phyloP scores from a whole-genome alignment of 2,329 filamentous ascomycete genomes.

The Diaporthe vexans region DNA sequence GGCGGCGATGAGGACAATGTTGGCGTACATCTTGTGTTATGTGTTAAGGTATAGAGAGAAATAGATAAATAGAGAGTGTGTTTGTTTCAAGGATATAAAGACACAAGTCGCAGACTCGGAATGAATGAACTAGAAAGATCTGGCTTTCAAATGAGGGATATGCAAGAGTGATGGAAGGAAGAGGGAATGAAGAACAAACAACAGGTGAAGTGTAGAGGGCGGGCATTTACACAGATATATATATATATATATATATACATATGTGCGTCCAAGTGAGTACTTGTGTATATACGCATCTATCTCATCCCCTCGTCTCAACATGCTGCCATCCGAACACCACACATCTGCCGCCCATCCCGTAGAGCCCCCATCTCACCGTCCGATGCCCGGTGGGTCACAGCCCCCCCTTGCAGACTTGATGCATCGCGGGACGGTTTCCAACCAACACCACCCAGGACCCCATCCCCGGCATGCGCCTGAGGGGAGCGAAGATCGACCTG shows the following conservation, averaged over 20 bases:
- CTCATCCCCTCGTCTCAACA: neutral
- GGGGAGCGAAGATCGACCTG: neutral
- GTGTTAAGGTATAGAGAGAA: neutral
- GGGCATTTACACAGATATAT: neutral
- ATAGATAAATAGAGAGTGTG: neutral
- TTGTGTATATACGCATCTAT: neutral
- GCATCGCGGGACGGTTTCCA: neutral
- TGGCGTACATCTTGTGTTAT: slow-evolving; percentile 37
- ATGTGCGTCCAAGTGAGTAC: neutral
- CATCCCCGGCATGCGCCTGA: neutral
- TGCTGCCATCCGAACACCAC: neutral
- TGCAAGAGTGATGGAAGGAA: neutral
- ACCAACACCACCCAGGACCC: neutral
- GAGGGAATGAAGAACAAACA: slow-evolving; percentile 3
- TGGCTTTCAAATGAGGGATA: neutral
- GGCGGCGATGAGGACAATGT: slow-evolving; percentile 37
- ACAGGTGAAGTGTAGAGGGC: neutral
- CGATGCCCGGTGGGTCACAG: neutral
- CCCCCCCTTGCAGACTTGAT: neutral
- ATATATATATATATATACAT: slow-evolving; percentile 15
- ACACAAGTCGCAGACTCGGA: slow-evolving; percentile 18
- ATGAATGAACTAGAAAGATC: neutral
- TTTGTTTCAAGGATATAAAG: neutral
- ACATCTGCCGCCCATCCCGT: neutral
- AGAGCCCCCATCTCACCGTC: slow-evolving; percentile 2